Percentiles rank a stretch among this genome's conserved stretches.
phyloP scores from a whole-genome alignment of 305 asterid genomes.

The Ilex paraguariensis region DNA sequence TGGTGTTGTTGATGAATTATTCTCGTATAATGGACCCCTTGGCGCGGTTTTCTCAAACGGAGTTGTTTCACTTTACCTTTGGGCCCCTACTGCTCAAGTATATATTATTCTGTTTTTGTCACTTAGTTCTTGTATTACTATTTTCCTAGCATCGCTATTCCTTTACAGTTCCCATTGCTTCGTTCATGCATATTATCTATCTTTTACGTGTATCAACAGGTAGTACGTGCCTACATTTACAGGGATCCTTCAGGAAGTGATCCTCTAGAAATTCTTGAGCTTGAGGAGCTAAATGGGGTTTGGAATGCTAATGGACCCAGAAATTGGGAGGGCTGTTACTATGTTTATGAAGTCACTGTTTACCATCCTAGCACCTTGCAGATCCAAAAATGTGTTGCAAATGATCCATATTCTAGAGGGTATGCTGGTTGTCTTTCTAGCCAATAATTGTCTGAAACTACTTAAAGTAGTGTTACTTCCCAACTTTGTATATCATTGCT shows the following conservation, averaged over 20 bases:
- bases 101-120: slow-evolving; percentile 11
- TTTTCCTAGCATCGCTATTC: neutral
- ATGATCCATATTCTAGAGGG: slow-evolving; percentile 99
- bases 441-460: neutral
- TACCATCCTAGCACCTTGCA: slow-evolving; percentile 81
- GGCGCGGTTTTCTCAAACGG: slow-evolving; percentile 63
- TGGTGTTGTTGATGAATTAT: slow-evolving; percentile 85
- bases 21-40: slow-evolving; percentile 76
- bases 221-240: slow-evolving; percentile 55
- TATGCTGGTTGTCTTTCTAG: slow-evolving; percentile 27
- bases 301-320: slow-evolving; percentile 75
- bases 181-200: slow-evolving; percentile 5
- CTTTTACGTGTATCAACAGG: slow-evolving; percentile 31
- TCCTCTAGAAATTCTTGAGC: slow-evolving; percentile 58
- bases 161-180: neutral
- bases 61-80: slow-evolving; percentile 61
- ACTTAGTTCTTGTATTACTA: too few species aligned
- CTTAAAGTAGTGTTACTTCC: neutral
- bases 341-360: slow-evolving; percentile 81
- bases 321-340: slow-evolving; percentile 89
- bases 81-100: slow-evolving; percentile 99
- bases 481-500: too few species aligned
- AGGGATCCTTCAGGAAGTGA: slow-evolving; percentile 43
- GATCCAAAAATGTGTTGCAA: slow-evolving; percentile 72
- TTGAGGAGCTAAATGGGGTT: slow-evolving; percentile 74